Percentiles rank a stretch among this genome's conserved stretches.
Conservation (phyloP, 805 yeast genomes). For the Yamadazyma endophytica region DNA sequence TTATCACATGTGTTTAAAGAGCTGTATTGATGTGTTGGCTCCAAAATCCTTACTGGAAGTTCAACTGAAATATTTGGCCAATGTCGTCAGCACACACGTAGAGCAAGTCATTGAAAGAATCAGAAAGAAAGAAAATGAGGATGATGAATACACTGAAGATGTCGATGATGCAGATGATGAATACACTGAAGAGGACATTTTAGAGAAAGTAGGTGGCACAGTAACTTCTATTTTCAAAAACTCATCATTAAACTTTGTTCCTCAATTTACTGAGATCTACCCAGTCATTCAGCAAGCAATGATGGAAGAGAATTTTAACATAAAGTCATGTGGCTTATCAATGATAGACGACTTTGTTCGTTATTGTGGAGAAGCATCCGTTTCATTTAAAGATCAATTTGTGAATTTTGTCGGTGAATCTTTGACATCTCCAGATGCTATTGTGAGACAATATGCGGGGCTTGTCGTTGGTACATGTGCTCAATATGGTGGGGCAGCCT, state of each 20-base stretch:
- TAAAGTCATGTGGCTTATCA: constrained; percentile 74
- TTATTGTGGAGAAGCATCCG: constrained; percentile 67
- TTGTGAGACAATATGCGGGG: constrained; percentile 83
- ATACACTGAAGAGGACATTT: constrained; percentile 85
- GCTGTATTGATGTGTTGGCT: constrained; percentile 66
- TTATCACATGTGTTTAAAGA: constrained; percentile 68
- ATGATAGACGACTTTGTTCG: constrained; percentile 79
- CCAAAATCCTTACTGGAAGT: constrained; percentile 50
- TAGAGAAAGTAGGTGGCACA: constrained; percentile 80
- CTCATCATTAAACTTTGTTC: constrained; percentile 53
- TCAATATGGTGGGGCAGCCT: constrained; percentile 62
- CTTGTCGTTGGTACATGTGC: constrained; percentile 84
- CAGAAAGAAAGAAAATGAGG: constrained; percentile 60
- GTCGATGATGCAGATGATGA: constrained; percentile 77
- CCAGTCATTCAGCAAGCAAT: constrained; percentile 62
- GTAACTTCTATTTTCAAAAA: constrained; percentile 67
- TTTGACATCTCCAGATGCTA: constrained; percentile 60
- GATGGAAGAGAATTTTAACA: constrained; percentile 61
- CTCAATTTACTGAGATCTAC: constrained; percentile 59
- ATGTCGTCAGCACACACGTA: constrained; percentile 57
- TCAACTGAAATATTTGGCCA: constrained; percentile 54
- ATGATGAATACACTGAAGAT: constrained; percentile 86
- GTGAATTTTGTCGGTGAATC: constrained; percentile 62
- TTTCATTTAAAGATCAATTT: constrained; percentile 61
- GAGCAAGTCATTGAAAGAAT: constrained; percentile 68